Evolutionary conservation across 1,139 yeast species (phyloP), one percentile per base, ranked within the genome.

Genomic region (Pichia inconspicua): DNA sequence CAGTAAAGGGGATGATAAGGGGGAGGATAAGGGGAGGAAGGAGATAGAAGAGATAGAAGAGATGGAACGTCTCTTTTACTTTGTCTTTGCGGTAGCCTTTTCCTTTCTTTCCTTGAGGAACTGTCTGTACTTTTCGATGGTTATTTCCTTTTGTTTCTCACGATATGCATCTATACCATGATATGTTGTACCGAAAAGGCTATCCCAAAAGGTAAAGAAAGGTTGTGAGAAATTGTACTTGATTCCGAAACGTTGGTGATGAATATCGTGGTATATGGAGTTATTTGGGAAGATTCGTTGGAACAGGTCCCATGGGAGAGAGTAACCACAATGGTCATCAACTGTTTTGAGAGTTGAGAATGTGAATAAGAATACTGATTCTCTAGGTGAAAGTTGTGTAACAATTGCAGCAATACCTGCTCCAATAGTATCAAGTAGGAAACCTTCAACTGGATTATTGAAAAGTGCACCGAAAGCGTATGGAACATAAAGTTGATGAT

Each of bases 271-370:
- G 66, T 89, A 92, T 38, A 89, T 84, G 12, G 97, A 87, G 62
- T 92, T 90, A 69, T 92, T 92, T 53, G 97, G 97, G 75, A 92
- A 92, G 15, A 90, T 50, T 40, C 80, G 64, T 70, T 92, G 98
- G 72, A 92, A 85, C 34, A 90, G 80, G 65, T 92, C 98, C 65
- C 71, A 85, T 17, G 97, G 98, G 51, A 92, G 71, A 43, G 89
- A 80, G 67, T 90, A 92, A 19, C 98, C 98, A 67, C 97, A 92
- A 67, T 92, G 98, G 66, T 92, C 98, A 66, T 92, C 98, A 46
- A 92, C 96, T 1, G 98, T 92, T 68, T 92, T 92, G 76, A 92
- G 68, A 6, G 98, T 92, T 15, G 96, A 86, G 65, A 92, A 87
- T 4, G 92, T 82, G 68, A 75, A 92, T 51, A 92, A 71, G 22